Conservation (phyloP, 2,329 filamentous ascomycete genomes). For the Fusarium mundagurra region DNA sequence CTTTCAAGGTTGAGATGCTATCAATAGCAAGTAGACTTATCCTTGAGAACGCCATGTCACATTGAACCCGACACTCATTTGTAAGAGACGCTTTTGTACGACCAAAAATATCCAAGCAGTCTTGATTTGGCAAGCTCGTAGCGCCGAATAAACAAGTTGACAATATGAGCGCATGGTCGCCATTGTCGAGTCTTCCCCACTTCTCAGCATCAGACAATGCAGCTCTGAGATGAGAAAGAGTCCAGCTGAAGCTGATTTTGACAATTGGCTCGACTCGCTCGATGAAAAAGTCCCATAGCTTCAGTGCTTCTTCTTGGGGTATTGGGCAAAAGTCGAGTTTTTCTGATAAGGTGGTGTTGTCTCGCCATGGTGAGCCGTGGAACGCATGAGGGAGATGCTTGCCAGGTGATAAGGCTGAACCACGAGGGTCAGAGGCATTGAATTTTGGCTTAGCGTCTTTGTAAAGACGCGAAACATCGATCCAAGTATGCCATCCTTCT, state of each 20-base stretch:
- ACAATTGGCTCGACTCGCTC: slow-evolving; percentile 13
- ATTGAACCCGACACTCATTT: background rate
- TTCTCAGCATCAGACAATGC: background rate
- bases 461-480: slow-evolving; percentile 1
- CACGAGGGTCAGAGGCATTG: background rate
- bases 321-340: background rate
- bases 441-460: background rate
- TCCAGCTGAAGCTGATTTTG: slow-evolving; percentile 27
- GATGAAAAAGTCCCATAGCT: slow-evolving; percentile 10
- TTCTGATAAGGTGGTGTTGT: background rate
- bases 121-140: background rate
- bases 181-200: background rate
- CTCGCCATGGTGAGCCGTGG: slow-evolving; percentile 12
- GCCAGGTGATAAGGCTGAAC: slow-evolving; percentile 4
- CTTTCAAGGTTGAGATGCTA: background rate
- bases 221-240: background rate
- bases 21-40: slow-evolving; percentile 5
- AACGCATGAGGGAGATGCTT: slow-evolving; percentile 14
- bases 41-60: slow-evolving; percentile 10
- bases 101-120: background rate
- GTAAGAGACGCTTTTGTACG: background rate
- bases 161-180: background rate
- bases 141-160: slow-evolving; percentile 5
- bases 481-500: slow-evolving; percentile 15
- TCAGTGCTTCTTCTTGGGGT: background rate